phyloP scores from a whole-genome alignment of 2,329 filamentous ascomycete species.

The Colletotrichum paranaense region DNA sequence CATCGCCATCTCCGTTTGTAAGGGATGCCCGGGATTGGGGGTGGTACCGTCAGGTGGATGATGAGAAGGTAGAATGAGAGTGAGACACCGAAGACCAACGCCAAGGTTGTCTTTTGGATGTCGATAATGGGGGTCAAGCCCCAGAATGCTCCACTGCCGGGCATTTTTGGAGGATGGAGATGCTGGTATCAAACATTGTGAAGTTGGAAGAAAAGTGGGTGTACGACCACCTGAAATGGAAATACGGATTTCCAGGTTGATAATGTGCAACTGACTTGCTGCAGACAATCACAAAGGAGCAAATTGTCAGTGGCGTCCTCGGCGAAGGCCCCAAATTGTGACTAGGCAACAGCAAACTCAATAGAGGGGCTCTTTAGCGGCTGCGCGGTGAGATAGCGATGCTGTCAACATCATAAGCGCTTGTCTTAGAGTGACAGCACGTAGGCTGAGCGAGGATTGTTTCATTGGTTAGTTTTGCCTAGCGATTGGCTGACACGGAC shows the following conservation, averaged over 20 bases:
- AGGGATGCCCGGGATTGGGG: background rate
- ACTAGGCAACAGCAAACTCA: background rate
- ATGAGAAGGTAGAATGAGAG: background rate
- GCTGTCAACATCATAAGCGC: slow-evolving; percentile 15
- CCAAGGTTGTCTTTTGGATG: background rate
- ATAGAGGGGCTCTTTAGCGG: background rate
- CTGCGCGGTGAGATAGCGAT: background rate
- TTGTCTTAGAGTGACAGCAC: slow-evolving; percentile 4
- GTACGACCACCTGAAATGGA: background rate
- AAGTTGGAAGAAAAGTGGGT: background rate
- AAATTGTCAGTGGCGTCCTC: background rate
- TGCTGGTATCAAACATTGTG: background rate
- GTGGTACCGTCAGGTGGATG: background rate
- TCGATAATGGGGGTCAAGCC: background rate
- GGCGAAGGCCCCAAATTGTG: background rate
- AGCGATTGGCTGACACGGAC: slow-evolving; percentile 5
- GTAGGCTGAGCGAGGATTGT: background rate
- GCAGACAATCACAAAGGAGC: background rate
- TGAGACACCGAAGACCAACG: background rate
- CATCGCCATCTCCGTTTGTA: background rate
- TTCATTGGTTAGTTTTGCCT: background rate
- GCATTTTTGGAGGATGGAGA: background rate
- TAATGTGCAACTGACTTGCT: background rate
- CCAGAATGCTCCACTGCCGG: background rate
- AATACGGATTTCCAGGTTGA: background rate